phyloP scores from a whole-genome alignment of 2,329 filamentous ascomycete genomes.

The Xylariaceae sp. region DNA sequence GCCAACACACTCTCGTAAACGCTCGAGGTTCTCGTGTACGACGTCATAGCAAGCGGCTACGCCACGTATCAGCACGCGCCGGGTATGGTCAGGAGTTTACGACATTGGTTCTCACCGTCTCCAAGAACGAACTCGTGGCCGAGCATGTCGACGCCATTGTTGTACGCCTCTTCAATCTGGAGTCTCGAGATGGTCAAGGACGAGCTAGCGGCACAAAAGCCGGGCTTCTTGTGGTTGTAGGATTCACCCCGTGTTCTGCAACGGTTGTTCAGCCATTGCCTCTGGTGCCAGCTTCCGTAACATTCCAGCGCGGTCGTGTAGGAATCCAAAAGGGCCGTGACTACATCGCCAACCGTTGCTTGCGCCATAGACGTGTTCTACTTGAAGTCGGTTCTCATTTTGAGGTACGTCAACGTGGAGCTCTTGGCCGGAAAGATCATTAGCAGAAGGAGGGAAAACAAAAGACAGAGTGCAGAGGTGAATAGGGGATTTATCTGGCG shows the following conservation, averaged over 20 bases:
- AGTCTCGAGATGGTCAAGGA: conserved; percentile 31
- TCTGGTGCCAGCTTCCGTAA: conserved; percentile 34
- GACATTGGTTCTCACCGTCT: conserved; percentile 28
- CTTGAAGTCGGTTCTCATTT: conserved; percentile 1
- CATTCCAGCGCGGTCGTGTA: conserved; percentile 29
- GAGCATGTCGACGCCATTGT: conserved; percentile 30
- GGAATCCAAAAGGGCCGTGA: conserved; percentile 28
- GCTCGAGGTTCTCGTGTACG: conserved; percentile 26
- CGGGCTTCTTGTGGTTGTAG: conserved; percentile 3
- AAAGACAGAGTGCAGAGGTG: no score
- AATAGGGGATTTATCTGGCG: no score
- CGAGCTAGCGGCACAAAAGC: conserved; percentile 31
- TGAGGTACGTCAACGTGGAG: no score
- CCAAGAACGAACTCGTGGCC: conserved; percentile 32
- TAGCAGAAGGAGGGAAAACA: no score
- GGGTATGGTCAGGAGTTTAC: background rate
- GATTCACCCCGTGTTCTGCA: conserved; percentile 23
- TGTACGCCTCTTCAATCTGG: conserved; percentile 31
- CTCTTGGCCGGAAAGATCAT: no score
- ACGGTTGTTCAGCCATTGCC: conserved; percentile 30
- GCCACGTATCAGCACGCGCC: conserved; percentile 1
- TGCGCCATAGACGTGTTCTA: conserved; percentile 23
- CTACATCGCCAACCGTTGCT: conserved; percentile 26
- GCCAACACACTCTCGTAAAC: conserved; percentile 27
- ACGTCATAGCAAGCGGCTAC: conserved; percentile 28